Conservation (phyloP, 257 asterid species). For the Solanum gracilifrons region DNA sequence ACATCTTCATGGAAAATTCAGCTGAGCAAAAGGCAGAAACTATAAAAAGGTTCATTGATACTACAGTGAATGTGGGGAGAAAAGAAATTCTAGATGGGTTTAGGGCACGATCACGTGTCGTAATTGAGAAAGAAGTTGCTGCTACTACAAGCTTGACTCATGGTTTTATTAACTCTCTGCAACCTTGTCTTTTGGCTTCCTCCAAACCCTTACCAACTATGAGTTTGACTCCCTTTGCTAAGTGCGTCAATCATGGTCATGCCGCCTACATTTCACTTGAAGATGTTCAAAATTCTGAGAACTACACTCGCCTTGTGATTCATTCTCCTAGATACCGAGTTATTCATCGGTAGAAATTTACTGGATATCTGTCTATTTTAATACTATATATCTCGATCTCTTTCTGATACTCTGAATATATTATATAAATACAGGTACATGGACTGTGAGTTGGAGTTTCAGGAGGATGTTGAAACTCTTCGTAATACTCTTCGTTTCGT, state of each 20-base stretch:
- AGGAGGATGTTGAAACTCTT: not conserved
- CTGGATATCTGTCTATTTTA: not conserved
- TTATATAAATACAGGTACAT: not conserved
- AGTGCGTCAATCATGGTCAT: constrained; percentile 22
- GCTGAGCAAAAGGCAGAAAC: not conserved
- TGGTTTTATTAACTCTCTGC: not conserved
- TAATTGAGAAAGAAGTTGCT: not conserved
- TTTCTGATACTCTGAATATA: not conserved
- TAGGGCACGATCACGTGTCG: not conserved
- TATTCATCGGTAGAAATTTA: not conserved
- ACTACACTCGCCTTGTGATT: constrained; percentile 1
- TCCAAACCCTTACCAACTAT: not conserved
- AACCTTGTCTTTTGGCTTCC: not conserved
- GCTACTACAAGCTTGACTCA: not conserved
- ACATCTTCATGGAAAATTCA: not conserved
- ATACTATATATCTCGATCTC: not conserved
- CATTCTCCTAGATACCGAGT: not conserved
- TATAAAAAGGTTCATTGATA: not conserved
- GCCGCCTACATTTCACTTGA: constrained; percentile 6
- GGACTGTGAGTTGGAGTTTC: not conserved
- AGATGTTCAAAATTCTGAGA: constrained; percentile 2
- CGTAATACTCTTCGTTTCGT: not conserved
- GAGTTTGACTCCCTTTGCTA: not conserved
- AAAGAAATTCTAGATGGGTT: not conserved
- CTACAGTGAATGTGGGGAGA: not conserved